Percentiles rank a stretch among this genome's conserved stretches.
Evolutionary conservation across 1,284 basidiomycete species (phyloP).

Genomic region (Tranzscheliella williamsii): DNA sequence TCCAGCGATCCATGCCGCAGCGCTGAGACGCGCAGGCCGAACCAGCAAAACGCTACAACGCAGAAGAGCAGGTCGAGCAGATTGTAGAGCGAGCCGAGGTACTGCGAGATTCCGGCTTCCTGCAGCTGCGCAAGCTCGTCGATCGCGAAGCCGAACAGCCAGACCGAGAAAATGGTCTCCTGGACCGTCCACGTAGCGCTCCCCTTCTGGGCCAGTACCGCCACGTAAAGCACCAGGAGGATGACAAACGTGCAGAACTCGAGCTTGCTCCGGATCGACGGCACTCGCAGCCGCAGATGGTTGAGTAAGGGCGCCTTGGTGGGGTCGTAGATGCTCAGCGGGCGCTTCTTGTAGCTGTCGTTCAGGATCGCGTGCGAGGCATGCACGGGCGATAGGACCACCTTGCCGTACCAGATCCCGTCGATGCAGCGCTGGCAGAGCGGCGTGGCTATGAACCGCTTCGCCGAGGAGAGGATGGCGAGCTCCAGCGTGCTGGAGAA

Average conservation of each 20-base stretch:
- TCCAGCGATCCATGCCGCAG: constrained; percentile 42
- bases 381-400: constrained; percentile 40
- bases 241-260: constrained; percentile 76
- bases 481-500: constrained; percentile 50
- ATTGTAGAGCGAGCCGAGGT: constrained; percentile 57
- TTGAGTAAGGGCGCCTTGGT: constrained; percentile 87
- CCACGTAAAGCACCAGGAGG: constrained; percentile 51
- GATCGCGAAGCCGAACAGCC: constrained; percentile 71
- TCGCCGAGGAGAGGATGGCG: constrained; percentile 50
- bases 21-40: constrained; percentile 56
- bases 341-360: constrained; percentile 88
- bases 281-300: constrained; percentile 92
- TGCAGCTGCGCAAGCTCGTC: constrained; percentile 92
- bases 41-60: constrained; percentile 57
- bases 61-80: constrained; percentile 50
- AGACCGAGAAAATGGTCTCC: constrained; percentile 48
- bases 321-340: constrained; percentile 91
- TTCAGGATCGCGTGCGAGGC: constrained; percentile 48
- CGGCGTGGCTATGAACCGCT: constrained; percentile 51
- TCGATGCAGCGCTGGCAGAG: constrained; percentile 53
- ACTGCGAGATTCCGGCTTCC: constrained; percentile 84
- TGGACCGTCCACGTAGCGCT: constrained; percentile 36
- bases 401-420: constrained; percentile 50
- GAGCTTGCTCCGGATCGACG: constrained; percentile 81
- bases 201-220: constrained; percentile 54